These are phyloP conservation scores for Gossypium schwendimanii DNA, from an alignment of 441 rosid genomes.

Conservation along the genomic window DNA sequence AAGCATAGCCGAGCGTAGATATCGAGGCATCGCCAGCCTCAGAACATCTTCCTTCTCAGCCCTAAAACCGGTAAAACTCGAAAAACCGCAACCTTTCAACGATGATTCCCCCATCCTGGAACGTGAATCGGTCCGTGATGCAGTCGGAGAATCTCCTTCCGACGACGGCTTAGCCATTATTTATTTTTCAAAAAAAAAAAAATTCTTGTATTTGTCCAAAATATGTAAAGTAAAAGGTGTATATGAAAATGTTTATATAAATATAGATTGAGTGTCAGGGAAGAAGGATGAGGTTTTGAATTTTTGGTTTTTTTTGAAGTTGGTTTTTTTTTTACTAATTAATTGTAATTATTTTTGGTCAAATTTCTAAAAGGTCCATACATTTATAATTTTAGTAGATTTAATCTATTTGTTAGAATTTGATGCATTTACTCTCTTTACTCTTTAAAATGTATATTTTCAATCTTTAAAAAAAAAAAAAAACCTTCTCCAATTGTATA, in stretches of 20 bases:
- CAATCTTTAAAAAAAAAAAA: too few relatives aligned
- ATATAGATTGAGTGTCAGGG: background rate
- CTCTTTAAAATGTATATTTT: too few relatives aligned
- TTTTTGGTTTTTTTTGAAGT: background rate
- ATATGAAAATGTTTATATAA: background rate
- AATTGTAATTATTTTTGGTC: too few relatives aligned
- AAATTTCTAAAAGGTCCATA: too few relatives aligned
- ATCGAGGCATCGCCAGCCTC: constrained; percentile 53
- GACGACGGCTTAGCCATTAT: constrained; percentile 47
- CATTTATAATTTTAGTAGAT: too few relatives aligned
- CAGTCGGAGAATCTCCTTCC: constrained; percentile 33
- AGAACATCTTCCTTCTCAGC: constrained; percentile 63
- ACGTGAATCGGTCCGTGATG: constrained; percentile 42
- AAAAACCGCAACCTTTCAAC: constrained; percentile 46
- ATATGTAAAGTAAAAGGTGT: background rate
- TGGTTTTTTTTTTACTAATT: background rate
- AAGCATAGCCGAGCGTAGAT: constrained; percentile 60
- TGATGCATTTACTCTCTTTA: too few relatives aligned
- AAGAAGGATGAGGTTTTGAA: background rate
- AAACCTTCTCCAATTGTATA: too few relatives aligned
- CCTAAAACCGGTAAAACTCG: constrained; percentile 54
- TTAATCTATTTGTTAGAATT: too few relatives aligned
- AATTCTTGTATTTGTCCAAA: background rate
- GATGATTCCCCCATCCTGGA: constrained; percentile 51
- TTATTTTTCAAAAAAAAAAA: background rate